phyloP scores from a whole-genome alignment of 169 alveolate species.

The Cyclospora cayetanensis region DNA sequence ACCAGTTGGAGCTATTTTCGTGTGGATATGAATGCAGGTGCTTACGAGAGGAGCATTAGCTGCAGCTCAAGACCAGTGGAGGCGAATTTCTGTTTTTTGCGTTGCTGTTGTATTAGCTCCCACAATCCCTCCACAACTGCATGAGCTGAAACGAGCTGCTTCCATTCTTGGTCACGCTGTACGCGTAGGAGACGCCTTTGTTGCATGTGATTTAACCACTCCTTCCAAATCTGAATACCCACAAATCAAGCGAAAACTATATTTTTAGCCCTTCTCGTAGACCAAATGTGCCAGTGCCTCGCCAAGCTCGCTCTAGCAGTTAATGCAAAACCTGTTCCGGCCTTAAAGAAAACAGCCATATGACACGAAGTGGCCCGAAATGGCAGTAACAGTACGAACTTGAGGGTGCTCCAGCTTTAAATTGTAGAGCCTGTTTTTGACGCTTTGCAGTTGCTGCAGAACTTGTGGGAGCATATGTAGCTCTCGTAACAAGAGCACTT shows the following conservation, averaged over 20 bases:
- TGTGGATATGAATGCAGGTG: neutral
- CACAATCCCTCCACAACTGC: conserved; percentile 35
- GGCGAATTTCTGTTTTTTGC: conserved; percentile 12
- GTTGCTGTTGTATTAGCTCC: conserved; percentile 36
- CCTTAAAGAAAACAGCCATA: neutral
- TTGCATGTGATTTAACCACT: conserved; percentile 54
- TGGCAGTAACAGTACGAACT: neutral
- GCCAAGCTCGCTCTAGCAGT: neutral
- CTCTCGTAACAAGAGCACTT: neutral
- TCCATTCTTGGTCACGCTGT: conserved; percentile 62
- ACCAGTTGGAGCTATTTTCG: neutral
- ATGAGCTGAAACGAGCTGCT: conserved; percentile 36
- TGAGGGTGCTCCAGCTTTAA: neutral
- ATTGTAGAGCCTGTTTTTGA: neutral
- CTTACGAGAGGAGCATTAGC: conserved; percentile 23
- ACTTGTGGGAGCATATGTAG: conserved; percentile 21
- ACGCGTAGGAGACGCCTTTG: conserved; percentile 58
- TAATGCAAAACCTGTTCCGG: neutral
- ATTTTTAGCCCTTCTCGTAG: neutral
- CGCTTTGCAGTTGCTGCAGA: neutral
- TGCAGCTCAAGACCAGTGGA: conserved; percentile 21
- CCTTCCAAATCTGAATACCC: conserved; percentile 59
- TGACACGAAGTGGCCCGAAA: neutral
- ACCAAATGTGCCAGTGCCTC: neutral
- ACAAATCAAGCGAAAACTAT: neutral